These are phyloP conservation scores for Plasmodium cynomolgi DNA, from an alignment of 169 alveolate genomes.

Conservation along the genomic window DNA sequence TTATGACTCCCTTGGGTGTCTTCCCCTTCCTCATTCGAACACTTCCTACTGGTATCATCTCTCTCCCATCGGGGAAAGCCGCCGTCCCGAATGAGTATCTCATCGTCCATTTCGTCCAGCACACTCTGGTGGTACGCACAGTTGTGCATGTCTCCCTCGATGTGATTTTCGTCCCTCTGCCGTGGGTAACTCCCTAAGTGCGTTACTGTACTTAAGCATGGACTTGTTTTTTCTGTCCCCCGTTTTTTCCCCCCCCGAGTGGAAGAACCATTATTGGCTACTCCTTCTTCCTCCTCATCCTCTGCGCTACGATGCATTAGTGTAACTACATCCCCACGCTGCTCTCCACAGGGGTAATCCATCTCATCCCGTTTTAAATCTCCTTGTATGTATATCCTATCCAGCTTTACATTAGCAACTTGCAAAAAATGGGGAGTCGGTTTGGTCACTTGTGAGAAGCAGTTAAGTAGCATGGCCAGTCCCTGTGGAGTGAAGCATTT, in stretches of 20 bases:
- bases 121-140: background rate
- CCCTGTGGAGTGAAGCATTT: conserved; percentile 50
- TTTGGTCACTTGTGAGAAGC: conserved; percentile 48
- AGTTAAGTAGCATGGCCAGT: conserved; percentile 49
- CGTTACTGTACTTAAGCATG: background rate
- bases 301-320: background rate
- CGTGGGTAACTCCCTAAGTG: background rate
- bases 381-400: conserved; percentile 15
- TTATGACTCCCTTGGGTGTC: background rate
- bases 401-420: background rate
- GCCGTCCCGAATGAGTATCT: background rate
- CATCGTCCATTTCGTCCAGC: background rate
- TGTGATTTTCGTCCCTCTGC: background rate
- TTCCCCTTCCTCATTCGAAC: background rate
- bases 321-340: background rate
- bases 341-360: background rate
- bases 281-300: background rate
- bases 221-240: background rate
- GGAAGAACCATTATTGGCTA: background rate
- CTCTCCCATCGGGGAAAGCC: background rate
- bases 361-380: background rate
- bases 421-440: conserved; percentile 63
- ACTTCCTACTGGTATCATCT: background rate
- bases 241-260: background rate
- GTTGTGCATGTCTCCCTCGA: background rate